These are phyloP conservation scores for Abrus precatorius DNA, from an alignment of 306 rosid genomes.

Conservation along the genomic window DNA sequence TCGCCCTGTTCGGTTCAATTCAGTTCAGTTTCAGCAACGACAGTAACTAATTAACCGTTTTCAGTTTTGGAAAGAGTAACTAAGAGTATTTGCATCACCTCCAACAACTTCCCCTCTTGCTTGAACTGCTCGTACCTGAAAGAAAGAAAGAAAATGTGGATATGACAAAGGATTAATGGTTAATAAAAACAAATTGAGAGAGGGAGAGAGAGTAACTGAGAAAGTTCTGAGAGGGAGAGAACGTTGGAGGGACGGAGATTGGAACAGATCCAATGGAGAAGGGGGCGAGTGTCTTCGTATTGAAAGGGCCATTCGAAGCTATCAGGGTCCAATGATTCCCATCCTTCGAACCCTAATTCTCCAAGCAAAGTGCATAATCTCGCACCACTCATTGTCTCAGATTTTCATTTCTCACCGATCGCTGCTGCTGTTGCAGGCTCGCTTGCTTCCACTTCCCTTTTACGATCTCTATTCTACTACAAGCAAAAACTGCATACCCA, in stretches of 20 bases:
- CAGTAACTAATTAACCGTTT: background rate
- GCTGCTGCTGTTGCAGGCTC: background rate
- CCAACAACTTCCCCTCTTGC: constrained; percentile 87
- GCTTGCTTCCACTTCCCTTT: background rate
- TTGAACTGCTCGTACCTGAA: constrained; percentile 79
- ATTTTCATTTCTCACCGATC: background rate
- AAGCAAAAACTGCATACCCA: no score
- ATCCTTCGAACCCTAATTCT: constrained; percentile 77
- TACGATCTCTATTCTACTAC: background rate
- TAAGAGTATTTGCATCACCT: constrained; percentile 55
- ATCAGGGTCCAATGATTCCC: constrained; percentile 79
- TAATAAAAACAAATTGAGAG: background rate
- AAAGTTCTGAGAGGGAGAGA: constrained; percentile 81
- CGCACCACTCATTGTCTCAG: constrained; percentile 71
- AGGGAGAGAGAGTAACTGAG: constrained; percentile 59
- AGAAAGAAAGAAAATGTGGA: background rate
- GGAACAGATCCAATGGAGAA: constrained; percentile 94
- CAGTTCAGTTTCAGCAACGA: background rate
- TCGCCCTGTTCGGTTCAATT: constrained; percentile 64
- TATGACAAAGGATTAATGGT: background rate
- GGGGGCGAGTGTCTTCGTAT: constrained; percentile 87
- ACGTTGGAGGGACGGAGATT: constrained; percentile 91
- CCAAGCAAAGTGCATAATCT: constrained; percentile 69
- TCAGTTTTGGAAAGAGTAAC: background rate
- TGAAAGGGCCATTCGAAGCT: constrained; percentile 98